Evolutionary conservation across 2,329 filamentous ascomycete genomes (phyloP).

Genomic region (Penicillium janthinellum): DNA sequence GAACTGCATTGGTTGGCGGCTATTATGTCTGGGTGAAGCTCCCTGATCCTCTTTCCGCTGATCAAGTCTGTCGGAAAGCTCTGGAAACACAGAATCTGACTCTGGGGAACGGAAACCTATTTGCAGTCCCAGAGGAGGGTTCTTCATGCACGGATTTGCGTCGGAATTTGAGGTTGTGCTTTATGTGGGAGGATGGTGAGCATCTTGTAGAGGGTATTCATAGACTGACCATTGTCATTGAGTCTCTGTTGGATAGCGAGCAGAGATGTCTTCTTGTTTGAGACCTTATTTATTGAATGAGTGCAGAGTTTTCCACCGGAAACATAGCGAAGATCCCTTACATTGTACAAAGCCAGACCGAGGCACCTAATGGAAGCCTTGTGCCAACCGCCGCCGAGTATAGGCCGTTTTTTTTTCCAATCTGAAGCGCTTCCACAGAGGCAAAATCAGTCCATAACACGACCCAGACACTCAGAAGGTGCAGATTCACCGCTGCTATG

Average conservation of each 20-base stretch:
- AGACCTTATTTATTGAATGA: neutral
- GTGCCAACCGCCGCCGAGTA: too few species aligned
- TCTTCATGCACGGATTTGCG: slow-evolving; percentile 36
- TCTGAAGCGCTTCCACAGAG: too few species aligned
- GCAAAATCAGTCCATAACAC: neutral
- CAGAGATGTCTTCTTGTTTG: neutral
- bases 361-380: too few species aligned
- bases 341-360: too few species aligned
- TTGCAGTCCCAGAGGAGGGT: slow-evolving; percentile 55
- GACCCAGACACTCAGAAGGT: too few species aligned
- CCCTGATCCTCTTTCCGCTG: slow-evolving; percentile 8
- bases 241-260: neutral
- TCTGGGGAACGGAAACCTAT: slow-evolving; percentile 13
- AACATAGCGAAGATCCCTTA: neutral
- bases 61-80: slow-evolving; percentile 9
- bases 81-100: slow-evolving; percentile 10
- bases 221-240: slow-evolving; percentile 8
- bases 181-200: slow-evolving; percentile 22
- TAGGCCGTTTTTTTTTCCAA: too few species aligned
- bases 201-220: slow-evolving; percentile 15
- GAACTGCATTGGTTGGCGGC: slow-evolving; percentile 11
- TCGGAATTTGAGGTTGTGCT: slow-evolving; percentile 17
- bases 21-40: slow-evolving; percentile 21
- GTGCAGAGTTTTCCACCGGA: too few species aligned
- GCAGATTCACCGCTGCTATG: too few species aligned